Evolutionary conservation across 2,329 filamentous ascomycete species (phyloP), one percentile per base, ranked within the genome.

Genomic region (Epichloe aotearoae): DNA sequence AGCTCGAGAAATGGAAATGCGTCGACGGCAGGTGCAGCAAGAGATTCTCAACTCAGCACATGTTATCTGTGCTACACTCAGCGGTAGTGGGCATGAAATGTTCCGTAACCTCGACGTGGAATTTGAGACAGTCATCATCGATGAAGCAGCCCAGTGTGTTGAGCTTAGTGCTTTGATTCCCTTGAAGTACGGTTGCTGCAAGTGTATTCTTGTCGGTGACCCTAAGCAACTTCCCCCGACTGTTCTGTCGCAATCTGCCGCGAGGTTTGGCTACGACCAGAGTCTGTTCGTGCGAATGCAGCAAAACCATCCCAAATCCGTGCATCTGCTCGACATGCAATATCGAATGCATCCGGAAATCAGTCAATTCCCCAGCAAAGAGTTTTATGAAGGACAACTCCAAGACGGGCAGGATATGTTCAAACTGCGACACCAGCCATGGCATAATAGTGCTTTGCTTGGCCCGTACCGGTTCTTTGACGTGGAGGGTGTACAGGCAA

Each of bases 311-410:
- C 87, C 88, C 1, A 74, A 86, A 34, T 85, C 94, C 56, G 83
- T 98, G 15, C 91, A 98, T 70, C 75, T 98, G 26, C 80, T 98
- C n/a, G 91, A 97, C 63, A 93, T 86, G 51, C 93, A 98, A 64
- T 98, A 98, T 65, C 93, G 93, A 68, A 98, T 98, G 94, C 93
- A 98, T 69, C 93, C 94, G 0, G 88, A 93, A 58, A 98, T 98
- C 64, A 95, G 89, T 66, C 67, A 74, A 49, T 98, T 96, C 66
- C 93, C 94, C 1, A 95, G 89, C 65, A 73, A 77, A 58, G 84
- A 90, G 48, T 98, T 98, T 69, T 98, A 98, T 69, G 88, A 97
- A 63, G 82, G 87, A 30, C 80, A 82, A 55, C 79, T 98, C 11
- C 73, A 90, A 56, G 89, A 98, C 65, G 93, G 94, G 23, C 78